phyloP scores from a whole-genome alignment of 2,329 filamentous ascomycete species.

The Neoarthrinium moseri region DNA sequence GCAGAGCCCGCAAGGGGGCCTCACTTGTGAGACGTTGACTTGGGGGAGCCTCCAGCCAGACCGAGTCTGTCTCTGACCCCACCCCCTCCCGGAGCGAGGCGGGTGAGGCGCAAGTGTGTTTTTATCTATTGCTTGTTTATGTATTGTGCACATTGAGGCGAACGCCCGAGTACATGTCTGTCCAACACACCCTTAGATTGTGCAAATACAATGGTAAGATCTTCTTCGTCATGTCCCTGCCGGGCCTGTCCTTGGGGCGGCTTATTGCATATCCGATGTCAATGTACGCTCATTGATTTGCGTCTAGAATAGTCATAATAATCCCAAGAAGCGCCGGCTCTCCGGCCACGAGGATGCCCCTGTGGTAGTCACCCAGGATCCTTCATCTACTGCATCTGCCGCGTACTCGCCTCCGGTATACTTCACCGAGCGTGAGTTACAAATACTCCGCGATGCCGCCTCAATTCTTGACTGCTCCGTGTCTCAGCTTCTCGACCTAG shows the following conservation, averaged over 20 bases:
- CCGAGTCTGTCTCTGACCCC: slow-evolving; percentile 18
- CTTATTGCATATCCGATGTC: slow-evolving; percentile 29
- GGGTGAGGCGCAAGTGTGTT: slow-evolving; percentile 27
- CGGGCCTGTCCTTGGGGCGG: slow-evolving; percentile 21
- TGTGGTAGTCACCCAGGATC: slow-evolving; percentile 33
- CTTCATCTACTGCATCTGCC: slow-evolving; percentile 22
- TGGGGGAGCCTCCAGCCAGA: slow-evolving; percentile 4
- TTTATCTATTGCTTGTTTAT: slow-evolving; percentile 15
- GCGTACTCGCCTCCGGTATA: slow-evolving; percentile 18
- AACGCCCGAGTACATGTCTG: slow-evolving; percentile 27
- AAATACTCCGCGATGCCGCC: slow-evolving; percentile 33
- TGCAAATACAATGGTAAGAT: slow-evolving; percentile 33
- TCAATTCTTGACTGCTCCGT: slow-evolving; percentile 28
- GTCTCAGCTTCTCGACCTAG: slow-evolving; percentile 26
- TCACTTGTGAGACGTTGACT: slow-evolving; percentile 8
- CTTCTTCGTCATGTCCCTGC: slow-evolving; percentile 25
- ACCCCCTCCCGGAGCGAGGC: slow-evolving; percentile 25
- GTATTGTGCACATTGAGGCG: slow-evolving; percentile 21
- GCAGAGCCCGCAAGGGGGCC: slow-evolving; percentile 7
- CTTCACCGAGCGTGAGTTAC: slow-evolving; percentile 26
- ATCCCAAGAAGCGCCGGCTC: slow-evolving; percentile 43
- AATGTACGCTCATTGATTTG: slow-evolving; percentile 31
- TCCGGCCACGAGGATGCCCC: slow-evolving; percentile 36
- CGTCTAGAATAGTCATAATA: slow-evolving; percentile 33
- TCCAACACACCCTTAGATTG: slow-evolving; percentile 31